phyloP scores from a whole-genome alignment of 306 rosid species.

The Ormosia semicastrata region DNA sequence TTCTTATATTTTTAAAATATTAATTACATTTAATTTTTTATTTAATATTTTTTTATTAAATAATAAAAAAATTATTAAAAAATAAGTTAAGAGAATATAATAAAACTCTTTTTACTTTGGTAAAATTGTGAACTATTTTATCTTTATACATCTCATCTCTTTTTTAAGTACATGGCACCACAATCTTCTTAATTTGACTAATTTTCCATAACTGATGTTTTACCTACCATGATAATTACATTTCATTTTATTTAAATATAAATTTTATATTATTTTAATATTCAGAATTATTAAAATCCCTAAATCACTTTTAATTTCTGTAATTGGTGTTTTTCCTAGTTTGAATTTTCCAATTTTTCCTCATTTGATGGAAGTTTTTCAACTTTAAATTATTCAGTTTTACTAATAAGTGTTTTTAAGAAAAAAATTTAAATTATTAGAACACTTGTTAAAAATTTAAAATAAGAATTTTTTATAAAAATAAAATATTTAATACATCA shows the following conservation, averaged over 20 bases:
- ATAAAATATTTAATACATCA: too few species aligned
- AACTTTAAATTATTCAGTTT: background rate
- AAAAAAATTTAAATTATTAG: too few species aligned
- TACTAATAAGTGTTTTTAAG: too few species aligned
- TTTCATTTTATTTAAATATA: background rate
- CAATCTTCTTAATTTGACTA: slow-evolving; percentile 10
- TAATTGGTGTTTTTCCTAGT: background rate
- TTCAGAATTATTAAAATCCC: too few species aligned
- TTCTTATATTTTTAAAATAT: too few species aligned
- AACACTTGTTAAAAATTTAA: too few species aligned
- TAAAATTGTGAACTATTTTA: background rate
- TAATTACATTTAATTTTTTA: too few species aligned
- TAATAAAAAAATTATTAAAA: too few species aligned
- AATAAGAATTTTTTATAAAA: too few species aligned
- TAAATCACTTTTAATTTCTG: background rate
- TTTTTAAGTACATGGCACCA: background rate
- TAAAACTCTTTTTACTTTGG: too few species aligned
- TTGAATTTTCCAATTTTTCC: background rate
- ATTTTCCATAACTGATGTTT: background rate
- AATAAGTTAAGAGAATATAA: too few species aligned
- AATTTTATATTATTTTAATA: background rate
- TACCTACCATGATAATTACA: background rate
- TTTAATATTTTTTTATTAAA: too few species aligned
- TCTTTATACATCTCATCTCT: background rate
- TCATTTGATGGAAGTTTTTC: background rate